These are phyloP conservation scores for Setaria italica DNA, from an alignment of 202 grass and related monocot genomes.

Conservation along the genomic window DNA sequence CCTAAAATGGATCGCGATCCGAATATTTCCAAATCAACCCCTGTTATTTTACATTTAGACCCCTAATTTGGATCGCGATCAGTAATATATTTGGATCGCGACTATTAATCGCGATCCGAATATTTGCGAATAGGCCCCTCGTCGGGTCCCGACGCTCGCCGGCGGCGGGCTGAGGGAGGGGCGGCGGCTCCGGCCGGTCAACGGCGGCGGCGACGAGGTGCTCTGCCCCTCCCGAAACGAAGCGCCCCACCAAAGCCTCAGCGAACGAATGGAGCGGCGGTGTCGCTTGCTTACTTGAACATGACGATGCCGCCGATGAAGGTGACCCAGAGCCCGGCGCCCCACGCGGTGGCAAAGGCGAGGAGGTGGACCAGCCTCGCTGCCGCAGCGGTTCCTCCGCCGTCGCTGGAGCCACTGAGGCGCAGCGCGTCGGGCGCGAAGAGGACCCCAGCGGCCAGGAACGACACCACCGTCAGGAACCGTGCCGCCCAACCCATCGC, in stretches of 20 bases:
- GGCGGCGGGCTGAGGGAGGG: neutral
- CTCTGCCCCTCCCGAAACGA: neutral
- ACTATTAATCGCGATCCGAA: too few species aligned
- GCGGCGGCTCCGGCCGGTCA: neutral
- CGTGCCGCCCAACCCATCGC: slow-evolving; percentile 78
- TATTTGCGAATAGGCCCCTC: neutral
- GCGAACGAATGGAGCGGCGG: neutral
- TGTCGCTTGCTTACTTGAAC: slow-evolving; percentile 62
- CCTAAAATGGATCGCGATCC: neutral
- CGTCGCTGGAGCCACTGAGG: slow-evolving; percentile 31
- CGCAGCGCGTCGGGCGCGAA: slow-evolving; percentile 76
- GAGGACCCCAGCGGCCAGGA: slow-evolving; percentile 69
- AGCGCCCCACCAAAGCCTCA: neutral
- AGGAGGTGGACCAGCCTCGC: slow-evolving; percentile 77
- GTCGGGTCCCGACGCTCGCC: neutral
- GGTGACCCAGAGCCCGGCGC: slow-evolving; percentile 85
- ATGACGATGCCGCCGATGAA: slow-evolving; percentile 91
- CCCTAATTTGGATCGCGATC: neutral
- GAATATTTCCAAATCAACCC: neutral
- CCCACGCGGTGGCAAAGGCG: slow-evolving; percentile 82
- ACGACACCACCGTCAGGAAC: slow-evolving; percentile 76
- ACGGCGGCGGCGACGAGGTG: neutral
- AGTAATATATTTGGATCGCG: neutral
- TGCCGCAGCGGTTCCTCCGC: slow-evolving; percentile 38
- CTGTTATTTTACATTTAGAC: too few species aligned